A percentile compares a stretch with the other conserved stretches of the same genome.
Evolutionary conservation across 2,329 filamentous ascomycete species (phyloP).

Genomic region (Trichoderma guizhouense): DNA sequence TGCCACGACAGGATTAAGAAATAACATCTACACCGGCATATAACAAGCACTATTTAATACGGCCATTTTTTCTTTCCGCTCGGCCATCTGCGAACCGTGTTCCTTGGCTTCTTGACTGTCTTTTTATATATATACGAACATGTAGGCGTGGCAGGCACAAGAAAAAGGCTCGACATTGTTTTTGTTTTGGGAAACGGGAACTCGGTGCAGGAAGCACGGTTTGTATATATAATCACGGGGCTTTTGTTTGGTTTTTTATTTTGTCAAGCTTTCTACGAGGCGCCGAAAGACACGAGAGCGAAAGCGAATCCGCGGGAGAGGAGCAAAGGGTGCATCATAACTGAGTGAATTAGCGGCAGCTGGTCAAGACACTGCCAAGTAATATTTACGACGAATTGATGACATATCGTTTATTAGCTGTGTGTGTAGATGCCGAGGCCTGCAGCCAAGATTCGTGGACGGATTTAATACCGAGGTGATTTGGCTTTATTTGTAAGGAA

Average conservation of each 20-base stretch:
- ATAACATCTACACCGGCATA: conserved; percentile 6
- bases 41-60: conserved; percentile 5
- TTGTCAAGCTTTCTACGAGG: background rate
- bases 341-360: background rate
- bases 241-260: background rate
- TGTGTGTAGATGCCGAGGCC: background rate
- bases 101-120: background rate
- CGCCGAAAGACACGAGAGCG: background rate
- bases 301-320: background rate
- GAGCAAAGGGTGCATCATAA: background rate
- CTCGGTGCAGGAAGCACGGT: background rate
- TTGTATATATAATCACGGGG: conserved; percentile 15
- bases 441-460: background rate
- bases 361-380: background rate
- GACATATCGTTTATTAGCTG: background rate
- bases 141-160: background rate
- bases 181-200: conserved; percentile 2
- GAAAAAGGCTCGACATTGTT: background rate
- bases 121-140: conserved; percentile 5
- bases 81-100: background rate
- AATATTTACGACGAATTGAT: conserved; percentile 4
- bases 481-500: background rate
- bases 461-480: background rate
- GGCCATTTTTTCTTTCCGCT: background rate
- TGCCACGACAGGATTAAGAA: background rate